Percentiles rank a stretch among this genome's conserved stretches.
phyloP scores from a whole-genome alignment of 2,329 filamentous ascomycete genomes.

The Paracoccidioides brasiliensis region DNA sequence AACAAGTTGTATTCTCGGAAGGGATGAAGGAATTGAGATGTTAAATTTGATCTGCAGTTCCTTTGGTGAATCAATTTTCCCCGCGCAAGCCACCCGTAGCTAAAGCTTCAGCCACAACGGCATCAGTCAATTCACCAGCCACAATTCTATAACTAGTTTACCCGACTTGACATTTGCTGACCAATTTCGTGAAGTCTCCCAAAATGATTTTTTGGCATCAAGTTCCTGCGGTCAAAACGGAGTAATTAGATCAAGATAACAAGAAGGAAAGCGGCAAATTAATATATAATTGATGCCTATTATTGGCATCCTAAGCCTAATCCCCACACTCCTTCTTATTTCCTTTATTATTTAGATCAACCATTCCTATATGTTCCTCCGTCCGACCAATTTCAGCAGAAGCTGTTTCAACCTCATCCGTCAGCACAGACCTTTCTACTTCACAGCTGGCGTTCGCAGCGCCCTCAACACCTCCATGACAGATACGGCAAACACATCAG shows the following conservation, averaged over 20 bases:
- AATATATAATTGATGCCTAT: background rate
- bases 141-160: background rate
- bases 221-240: too few species aligned
- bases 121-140: too few species aligned
- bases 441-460: slow-evolving; percentile 21
- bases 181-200: too few species aligned
- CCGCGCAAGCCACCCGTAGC: background rate
- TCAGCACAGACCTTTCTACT: slow-evolving; percentile 19
- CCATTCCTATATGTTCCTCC: slow-evolving; percentile 10
- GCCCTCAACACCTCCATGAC: slow-evolving; percentile 29
- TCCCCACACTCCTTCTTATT: background rate
- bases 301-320: background rate
- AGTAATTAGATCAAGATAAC: too few species aligned
- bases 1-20: background rate
- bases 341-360: background rate
- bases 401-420: slow-evolving; percentile 5
- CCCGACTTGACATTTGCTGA: background rate
- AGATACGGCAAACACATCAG: slow-evolving; percentile 39
- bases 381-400: slow-evolving; percentile 7
- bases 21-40: background rate
- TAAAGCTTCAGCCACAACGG: slow-evolving; percentile 2
- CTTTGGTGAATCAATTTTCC: background rate
- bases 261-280: too few species aligned
- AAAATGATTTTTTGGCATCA: too few species aligned
- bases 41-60: background rate